Evolutionary conservation across 2,329 filamentous ascomycete species (phyloP), one percentile per base, ranked within the genome.

Genomic region (Monosporascus sp.): DNA sequence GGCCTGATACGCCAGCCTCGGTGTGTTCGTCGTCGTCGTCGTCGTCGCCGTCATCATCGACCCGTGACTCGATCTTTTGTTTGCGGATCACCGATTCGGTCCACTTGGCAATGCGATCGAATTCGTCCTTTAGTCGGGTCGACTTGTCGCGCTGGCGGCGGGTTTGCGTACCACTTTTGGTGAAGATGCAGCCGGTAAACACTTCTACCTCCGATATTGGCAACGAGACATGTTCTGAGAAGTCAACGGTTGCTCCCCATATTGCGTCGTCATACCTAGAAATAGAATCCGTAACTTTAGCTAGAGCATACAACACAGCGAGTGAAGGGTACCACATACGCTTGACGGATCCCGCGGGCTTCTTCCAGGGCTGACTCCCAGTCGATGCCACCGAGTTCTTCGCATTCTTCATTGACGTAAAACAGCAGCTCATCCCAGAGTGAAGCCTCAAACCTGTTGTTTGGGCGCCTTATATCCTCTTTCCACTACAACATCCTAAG

Each of bases 181-280:
- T 81, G 41, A 81, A 65, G n/a, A 83, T 74, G n/a, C 71, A 74
- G 8, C 80, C 80, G 24, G 78, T 79, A 50, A 82, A 81, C 0
- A 79, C 77, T 54, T 83, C 80, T 0, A 79, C 65, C 59, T 83
- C 80, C 0, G 66, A 72, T 7, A 83, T 66, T 0, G 68, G 66
- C 18, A 64, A 63, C 6, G 70, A 68, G 0, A 77, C 71, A 44
- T 78, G 76, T 6, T 79, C 73, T 0, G 78, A 72, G 46, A 60
- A 77, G 2, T 74, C 67, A 51, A 67, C 64, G 67, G 75, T 78
- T n/a, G 68, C 66, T 8, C 64, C 67, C 11, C 54, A 54, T 1
- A 82, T 66, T 0, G 66, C 61, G 8, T 73, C 69, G 15, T 81
- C 76, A 57, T 81, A 82, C 9, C 76, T 77, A 27, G 11, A 15